Evolutionary conservation across 306 rosid genomes (phyloP).

Genomic region (Sindora glabra): DNA sequence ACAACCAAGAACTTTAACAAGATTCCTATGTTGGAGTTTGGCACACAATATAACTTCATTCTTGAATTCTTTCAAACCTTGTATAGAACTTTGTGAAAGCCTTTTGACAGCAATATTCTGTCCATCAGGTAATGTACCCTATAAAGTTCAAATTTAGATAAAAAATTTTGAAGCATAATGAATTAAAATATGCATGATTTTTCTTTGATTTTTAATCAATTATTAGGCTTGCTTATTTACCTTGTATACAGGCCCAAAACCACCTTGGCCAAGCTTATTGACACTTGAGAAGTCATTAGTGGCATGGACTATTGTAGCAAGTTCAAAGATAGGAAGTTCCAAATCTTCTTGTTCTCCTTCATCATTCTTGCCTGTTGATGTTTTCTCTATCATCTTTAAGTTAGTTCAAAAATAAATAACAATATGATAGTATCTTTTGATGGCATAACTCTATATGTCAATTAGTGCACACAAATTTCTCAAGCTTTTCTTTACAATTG

Average conservation of each 20-base stretch:
- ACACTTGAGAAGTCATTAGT: constrained; percentile 33
- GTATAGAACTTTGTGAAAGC: not conserved
- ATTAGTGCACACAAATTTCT: no score
- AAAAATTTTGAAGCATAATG: not conserved
- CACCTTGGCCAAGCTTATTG: constrained; percentile 51
- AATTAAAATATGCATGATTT: not conserved
- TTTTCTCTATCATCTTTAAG: not conserved
- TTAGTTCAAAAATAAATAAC: not conserved
- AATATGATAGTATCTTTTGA: no score
- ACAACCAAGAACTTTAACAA: constrained; percentile 18
- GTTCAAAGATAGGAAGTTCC: constrained; percentile 40
- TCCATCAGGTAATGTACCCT: not conserved
- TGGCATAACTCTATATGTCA: no score
- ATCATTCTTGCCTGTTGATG: not conserved
- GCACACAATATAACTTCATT: constrained; percentile 1
- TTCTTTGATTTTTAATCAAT: not conserved
- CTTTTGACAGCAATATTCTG: constrained; percentile 12
- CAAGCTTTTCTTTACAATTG: no score
- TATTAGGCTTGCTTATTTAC: constrained; percentile 3
- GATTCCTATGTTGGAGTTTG: constrained; percentile 16
- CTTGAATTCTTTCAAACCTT: constrained; percentile 14
- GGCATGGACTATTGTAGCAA: constrained; percentile 24
- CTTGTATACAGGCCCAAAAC: constrained; percentile 50
- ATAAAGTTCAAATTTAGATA: no score
- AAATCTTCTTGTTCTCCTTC: constrained; percentile 11